phyloP scores from a whole-genome alignment of 2,329 filamentous ascomycete genomes.

The Phyllosticta ampelicida region DNA sequence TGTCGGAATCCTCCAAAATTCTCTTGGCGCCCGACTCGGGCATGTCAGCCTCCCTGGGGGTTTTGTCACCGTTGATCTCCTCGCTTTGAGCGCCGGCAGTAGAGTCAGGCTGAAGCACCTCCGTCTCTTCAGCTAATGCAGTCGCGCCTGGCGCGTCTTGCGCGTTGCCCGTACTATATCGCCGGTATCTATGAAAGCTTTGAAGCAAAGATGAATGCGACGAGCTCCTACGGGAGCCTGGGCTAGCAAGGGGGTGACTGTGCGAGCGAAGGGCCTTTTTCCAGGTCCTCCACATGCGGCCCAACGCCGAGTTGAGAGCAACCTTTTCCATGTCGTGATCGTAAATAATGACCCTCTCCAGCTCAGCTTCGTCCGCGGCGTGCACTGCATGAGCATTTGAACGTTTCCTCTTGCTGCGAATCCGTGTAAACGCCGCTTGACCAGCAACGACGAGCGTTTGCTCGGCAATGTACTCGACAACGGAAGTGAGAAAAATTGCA shows the following conservation, averaged over 20 bases:
- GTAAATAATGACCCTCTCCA: slow-evolving; percentile 65
- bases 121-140: neutral
- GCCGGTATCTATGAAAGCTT: neutral
- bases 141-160: slow-evolving; percentile 6
- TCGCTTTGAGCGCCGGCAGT: neutral
- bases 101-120: neutral
- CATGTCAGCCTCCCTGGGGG: neutral
- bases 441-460: slow-evolving; percentile 79
- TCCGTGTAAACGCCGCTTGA: slow-evolving; percentile 66
- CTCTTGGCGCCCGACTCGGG: neutral
- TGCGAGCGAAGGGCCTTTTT: slow-evolving; percentile 62
- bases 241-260: slow-evolving; percentile 18
- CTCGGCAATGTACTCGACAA: slow-evolving; percentile 89
- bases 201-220: neutral
- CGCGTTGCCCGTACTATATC: slow-evolving; percentile 9
- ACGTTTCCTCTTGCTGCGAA: slow-evolving; percentile 31
- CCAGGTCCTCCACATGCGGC: slow-evolving; percentile 89
- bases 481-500: slow-evolving; percentile 90
- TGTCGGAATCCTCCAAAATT: neutral
- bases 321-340: slow-evolving; percentile 89
- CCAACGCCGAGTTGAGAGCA: slow-evolving; percentile 78
- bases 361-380: slow-evolving; percentile 38
- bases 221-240: neutral
- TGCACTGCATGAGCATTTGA: neutral
- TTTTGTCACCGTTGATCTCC: neutral